phyloP scores from a whole-genome alignment of 345 rosid species.

The Streptanthus diversifolius region DNA sequence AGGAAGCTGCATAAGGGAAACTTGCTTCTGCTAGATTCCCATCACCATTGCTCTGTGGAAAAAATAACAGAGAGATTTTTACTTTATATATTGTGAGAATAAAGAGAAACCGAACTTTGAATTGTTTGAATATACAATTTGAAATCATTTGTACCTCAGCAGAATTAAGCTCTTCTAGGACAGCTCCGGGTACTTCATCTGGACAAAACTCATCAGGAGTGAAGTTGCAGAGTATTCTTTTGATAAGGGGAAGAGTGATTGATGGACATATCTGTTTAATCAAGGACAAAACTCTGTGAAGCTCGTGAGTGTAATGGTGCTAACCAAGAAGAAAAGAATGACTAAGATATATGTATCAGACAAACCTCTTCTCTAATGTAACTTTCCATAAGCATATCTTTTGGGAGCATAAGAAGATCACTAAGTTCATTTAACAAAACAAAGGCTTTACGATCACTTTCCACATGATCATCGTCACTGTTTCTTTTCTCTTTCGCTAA shows the following conservation, averaged over 20 bases:
- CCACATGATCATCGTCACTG: slow-evolving; percentile 20
- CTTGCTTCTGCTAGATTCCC: slow-evolving; percentile 54
- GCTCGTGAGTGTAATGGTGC: not conserved
- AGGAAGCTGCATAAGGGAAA: slow-evolving; percentile 74
- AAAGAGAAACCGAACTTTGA: not conserved
- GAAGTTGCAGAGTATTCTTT: slow-evolving; percentile 90
- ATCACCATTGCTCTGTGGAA: slow-evolving; percentile 54
- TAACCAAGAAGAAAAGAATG: not conserved
- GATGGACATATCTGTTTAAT: slow-evolving; percentile 81
- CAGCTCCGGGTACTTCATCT: slow-evolving; percentile 85
- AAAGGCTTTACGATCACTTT: slow-evolving; percentile 46
- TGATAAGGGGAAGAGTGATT: slow-evolving; percentile 61
- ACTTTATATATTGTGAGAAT: not conserved
- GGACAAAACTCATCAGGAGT: slow-evolving; percentile 98
- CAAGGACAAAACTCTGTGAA: not conserved
- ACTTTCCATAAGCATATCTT: slow-evolving; percentile 80
- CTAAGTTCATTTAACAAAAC: slow-evolving; percentile 70
- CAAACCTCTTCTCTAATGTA: slow-evolving; percentile 75
- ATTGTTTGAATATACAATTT: too few species aligned
- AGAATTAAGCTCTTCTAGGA: slow-evolving; percentile 82
- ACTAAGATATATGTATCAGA: not conserved
- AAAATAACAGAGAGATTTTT: not conserved
- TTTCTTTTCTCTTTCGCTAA: slow-evolving; percentile 35
- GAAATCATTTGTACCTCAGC: slow-evolving; percentile 57
- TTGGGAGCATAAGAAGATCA: slow-evolving; percentile 97